These are phyloP conservation scores for Fusarium tupiense DNA, from an alignment of 2,329 filamentous ascomycete genomes.

Conservation along the genomic window DNA sequence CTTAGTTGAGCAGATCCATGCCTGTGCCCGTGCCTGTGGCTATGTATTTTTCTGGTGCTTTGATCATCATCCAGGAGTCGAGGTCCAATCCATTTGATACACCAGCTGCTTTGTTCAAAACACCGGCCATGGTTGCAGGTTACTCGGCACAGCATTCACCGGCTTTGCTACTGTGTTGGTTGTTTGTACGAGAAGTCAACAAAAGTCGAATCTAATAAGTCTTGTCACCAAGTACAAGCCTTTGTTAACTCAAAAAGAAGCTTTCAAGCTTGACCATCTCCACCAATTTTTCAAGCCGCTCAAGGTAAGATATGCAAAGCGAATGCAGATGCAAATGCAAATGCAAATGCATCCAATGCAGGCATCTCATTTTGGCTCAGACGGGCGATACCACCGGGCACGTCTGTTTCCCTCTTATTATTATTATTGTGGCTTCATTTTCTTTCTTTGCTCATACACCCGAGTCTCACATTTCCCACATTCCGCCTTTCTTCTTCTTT, in stretches of 20 bases:
- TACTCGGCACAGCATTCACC: slow-evolving; percentile 4
- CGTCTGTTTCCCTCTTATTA: background rate
- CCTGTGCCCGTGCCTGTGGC: background rate
- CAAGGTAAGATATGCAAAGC: slow-evolving; percentile 9
- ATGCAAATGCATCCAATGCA: slow-evolving; percentile 4
- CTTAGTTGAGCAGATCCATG: slow-evolving; percentile 9
- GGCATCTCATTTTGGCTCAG: slow-evolving; percentile 15
- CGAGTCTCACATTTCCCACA: slow-evolving; percentile 13
- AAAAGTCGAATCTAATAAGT: background rate
- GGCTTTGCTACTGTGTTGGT: background rate
- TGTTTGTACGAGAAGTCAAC: background rate
- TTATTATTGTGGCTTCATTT: slow-evolving; percentile 9
- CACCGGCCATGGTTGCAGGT: slow-evolving; percentile 8
- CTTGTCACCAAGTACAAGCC: background rate
- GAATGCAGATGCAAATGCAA: background rate
- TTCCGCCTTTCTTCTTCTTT: background rate
- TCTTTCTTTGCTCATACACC: slow-evolving; percentile 4
- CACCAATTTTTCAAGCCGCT: slow-evolving; percentile 5
- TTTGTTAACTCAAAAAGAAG: slow-evolving; percentile 19
- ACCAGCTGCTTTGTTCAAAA: slow-evolving; percentile 10
- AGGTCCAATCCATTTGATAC: slow-evolving; percentile 11
- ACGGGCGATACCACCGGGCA: background rate
- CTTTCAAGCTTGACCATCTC: slow-evolving; percentile 13
- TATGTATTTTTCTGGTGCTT: background rate
- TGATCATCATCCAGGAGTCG: slow-evolving; percentile 17